phyloP scores from a whole-genome alignment of 306 rosid species.

The Mucuna pruriens region DNA sequence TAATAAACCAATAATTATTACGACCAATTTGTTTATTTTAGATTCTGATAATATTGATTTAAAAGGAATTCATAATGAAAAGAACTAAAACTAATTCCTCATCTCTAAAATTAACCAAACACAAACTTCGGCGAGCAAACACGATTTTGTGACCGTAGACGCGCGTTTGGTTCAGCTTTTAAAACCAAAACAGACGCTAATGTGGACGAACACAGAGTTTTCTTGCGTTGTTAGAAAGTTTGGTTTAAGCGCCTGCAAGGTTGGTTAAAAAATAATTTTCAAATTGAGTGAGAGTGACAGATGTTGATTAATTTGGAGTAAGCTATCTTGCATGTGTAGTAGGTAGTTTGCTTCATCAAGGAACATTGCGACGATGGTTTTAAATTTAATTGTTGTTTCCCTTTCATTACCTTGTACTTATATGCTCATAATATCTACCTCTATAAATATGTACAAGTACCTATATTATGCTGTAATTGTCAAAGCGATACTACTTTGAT shows the following conservation, averaged over 20 bases:
- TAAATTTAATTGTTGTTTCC: background rate
- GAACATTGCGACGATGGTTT: background rate
- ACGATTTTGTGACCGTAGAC: background rate
- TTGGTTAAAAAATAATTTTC: background rate
- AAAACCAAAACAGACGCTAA: background rate
- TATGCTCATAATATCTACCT: background rate
- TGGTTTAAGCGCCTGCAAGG: background rate
- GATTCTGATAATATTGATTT: background rate
- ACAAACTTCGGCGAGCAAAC: background rate
- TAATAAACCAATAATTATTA: background rate
- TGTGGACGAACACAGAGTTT: background rate
- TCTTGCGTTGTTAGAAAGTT: background rate
- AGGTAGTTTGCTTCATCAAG: background rate
- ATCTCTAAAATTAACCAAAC: background rate
- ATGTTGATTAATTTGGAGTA: slow-evolving; percentile 21
- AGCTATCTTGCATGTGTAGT: background rate
- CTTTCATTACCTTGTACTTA: background rate
- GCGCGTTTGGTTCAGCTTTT: background rate
- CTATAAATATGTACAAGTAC: background rate
- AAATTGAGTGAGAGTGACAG: background rate
- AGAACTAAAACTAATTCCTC: background rate
- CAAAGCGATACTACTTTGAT: background rate
- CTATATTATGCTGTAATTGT: slow-evolving; percentile 22
- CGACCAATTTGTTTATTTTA: background rate
- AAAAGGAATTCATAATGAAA: no score